Evolutionary conservation across 2,329 filamentous ascomycete genomes (phyloP).

Genomic region (Diaporthe eres): DNA sequence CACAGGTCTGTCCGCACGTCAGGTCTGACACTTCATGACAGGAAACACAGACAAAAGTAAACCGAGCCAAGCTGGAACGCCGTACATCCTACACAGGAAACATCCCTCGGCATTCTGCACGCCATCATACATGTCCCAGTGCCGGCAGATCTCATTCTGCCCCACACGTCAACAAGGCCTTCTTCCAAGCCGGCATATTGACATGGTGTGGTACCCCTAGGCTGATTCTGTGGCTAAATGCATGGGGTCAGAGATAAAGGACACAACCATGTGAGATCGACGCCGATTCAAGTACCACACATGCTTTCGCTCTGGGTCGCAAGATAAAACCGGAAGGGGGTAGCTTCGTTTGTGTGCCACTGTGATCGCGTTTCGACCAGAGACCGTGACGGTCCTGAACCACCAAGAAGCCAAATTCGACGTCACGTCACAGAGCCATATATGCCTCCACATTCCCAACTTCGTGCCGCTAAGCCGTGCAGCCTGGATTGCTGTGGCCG

Average conservation of each 20-base stretch:
- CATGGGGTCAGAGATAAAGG: background rate
- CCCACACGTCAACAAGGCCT: background rate
- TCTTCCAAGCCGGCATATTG: conserved; percentile 14
- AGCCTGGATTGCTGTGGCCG: background rate
- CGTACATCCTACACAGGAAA: background rate
- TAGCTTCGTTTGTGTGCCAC: conserved; percentile 24
- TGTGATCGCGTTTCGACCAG: conserved; percentile 21
- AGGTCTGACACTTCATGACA: conserved; percentile 26
- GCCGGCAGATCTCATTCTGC: background rate
- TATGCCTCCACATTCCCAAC: background rate
- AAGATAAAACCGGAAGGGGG: conserved; percentile 27
- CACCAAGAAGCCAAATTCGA: conserved; percentile 3
- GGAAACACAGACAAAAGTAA: conserved; percentile 4
- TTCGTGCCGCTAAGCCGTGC: background rate
- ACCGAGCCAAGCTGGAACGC: background rate
- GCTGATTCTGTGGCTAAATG: conserved; percentile 26
- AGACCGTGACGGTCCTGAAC: conserved; percentile 9
- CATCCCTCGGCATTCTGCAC: conserved; percentile 7
- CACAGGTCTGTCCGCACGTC: conserved; percentile 22
- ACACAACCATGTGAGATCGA: conserved; percentile 3
- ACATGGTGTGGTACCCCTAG: background rate
- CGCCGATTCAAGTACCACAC: background rate
- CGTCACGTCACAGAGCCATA: conserved; percentile 1
- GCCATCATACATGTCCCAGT: background rate
- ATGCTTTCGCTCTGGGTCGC: conserved; percentile 20